These are phyloP conservation scores for Saraca asoca DNA, from an alignment of 331 rosid genomes.

Conservation along the genomic window DNA sequence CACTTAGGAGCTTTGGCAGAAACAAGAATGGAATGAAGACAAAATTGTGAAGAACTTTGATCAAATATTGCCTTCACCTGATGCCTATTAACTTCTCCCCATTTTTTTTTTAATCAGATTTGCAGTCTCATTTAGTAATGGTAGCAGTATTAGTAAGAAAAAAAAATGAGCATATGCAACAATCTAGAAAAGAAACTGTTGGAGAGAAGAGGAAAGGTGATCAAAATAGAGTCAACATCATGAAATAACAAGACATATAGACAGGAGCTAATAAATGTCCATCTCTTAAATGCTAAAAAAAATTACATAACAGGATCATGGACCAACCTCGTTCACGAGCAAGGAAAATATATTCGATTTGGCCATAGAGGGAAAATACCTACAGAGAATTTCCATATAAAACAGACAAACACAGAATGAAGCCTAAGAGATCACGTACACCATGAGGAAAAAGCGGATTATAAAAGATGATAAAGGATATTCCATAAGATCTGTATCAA, in stretches of 20 bases:
- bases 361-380: conserved; percentile 85
- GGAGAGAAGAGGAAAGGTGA: neutral
- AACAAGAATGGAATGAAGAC: neutral
- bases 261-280: conserved; percentile 14
- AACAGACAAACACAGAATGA: conserved; percentile 32
- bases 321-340: conserved; percentile 69
- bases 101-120: conserved; percentile 11
- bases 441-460: conserved; percentile 11
- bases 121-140: conserved; percentile 10
- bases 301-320: conserved; percentile 34
- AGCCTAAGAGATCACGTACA: conserved; percentile 30
- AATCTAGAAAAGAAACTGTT: neutral
- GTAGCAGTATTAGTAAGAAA: neutral
- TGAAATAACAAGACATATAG: neutral
- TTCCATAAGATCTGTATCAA: conserved; percentile 28
- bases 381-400: conserved; percentile 43
- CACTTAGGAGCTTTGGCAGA: neutral
- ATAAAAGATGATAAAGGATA: conserved; percentile 9
- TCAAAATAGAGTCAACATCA: neutral
- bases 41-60: neutral
- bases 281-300: conserved; percentile 37
- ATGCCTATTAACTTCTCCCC: conserved; percentile 21
- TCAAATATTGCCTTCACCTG: neutral
- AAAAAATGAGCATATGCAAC: neutral
- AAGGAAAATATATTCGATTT: conserved; percentile 68